phyloP scores from a whole-genome alignment of 2,329 filamentous ascomycete genomes.

The Scolecobasidium constrictum region DNA sequence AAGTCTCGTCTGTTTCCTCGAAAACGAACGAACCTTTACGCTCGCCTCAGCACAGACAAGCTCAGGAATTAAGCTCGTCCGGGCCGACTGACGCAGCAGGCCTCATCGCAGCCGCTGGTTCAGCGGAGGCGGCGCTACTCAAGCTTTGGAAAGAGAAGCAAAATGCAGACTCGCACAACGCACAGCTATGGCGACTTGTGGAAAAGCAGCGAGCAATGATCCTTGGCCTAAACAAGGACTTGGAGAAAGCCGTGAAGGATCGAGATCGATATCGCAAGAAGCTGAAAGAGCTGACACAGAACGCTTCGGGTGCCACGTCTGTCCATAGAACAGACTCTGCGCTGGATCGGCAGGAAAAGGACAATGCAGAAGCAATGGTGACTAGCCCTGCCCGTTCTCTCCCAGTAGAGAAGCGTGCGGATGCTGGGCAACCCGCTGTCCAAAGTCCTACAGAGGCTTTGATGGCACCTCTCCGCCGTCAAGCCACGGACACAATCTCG shows the following conservation, averaged over 20 bases:
- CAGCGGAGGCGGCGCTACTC: constrained; percentile 77
- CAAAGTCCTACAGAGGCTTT: not conserved
- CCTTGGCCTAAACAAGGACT: constrained; percentile 82
- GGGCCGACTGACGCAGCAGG: constrained; percentile 65
- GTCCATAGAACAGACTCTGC: constrained; percentile 20
- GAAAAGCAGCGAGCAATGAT: constrained; percentile 96
- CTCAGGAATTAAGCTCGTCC: constrained; percentile 36
- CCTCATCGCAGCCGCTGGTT: constrained; percentile 75
- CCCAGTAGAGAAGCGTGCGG: not conserved
- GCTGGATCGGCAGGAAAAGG: constrained; percentile 24
- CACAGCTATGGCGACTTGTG: constrained; percentile 87
- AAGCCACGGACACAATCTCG: constrained; percentile 4
- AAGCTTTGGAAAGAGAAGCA: constrained; percentile 88
- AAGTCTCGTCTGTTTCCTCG: constrained; percentile 55
- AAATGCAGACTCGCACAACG: constrained; percentile 77
- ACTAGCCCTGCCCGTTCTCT: not conserved
- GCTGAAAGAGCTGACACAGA: constrained; percentile 60
- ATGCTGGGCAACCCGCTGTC: not conserved
- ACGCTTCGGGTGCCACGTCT: constrained; percentile 26
- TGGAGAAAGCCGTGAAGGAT: constrained; percentile 83
- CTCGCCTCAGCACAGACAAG: constrained; percentile 45
- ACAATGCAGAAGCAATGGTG: not conserved
- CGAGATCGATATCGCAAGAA: constrained; percentile 91
- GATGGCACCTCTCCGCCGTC: not conserved
- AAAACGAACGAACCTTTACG: constrained; percentile 36